Evolutionary conservation across 805 yeast genomes (phyloP).

Genomic region (Zygoascus bituminiphila): DNA sequence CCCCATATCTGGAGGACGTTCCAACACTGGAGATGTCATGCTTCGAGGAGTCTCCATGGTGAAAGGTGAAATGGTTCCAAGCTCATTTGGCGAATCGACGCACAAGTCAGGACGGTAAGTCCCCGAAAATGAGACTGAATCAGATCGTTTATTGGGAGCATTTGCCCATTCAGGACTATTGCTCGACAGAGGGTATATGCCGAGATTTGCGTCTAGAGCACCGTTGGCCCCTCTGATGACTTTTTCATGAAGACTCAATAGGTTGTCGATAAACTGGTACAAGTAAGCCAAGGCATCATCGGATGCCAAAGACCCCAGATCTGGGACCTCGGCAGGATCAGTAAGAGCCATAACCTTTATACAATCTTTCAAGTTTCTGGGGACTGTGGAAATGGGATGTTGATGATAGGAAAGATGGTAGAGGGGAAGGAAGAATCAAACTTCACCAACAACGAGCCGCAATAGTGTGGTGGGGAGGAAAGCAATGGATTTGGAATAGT

Average conservation of each 20-base stretch:
- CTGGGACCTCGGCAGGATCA: constrained; percentile 6
- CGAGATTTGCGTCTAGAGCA: not conserved
- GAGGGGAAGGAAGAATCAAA: too few species aligned
- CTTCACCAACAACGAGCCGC: too few species aligned
- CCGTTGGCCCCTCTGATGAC: not conserved
- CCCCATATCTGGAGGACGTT: not conserved
- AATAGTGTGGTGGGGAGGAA: too few species aligned
- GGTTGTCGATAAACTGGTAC: constrained; percentile 14
- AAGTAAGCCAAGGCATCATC: constrained; percentile 21
- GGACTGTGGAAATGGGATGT: too few species aligned
- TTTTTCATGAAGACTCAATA: constrained; percentile 18
- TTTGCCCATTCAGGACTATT: not conserved
- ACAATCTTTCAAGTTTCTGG: too few species aligned
- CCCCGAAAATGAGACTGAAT: not conserved
- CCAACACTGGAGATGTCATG: not conserved
- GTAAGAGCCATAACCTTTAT: not conserved
- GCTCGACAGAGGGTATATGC: not conserved
- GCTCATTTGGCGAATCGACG: not conserved
- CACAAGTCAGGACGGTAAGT: not conserved
- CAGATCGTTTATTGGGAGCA: not conserved
- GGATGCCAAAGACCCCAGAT: constrained; percentile 10
- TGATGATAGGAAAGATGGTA: too few species aligned
- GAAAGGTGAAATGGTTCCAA: constrained; percentile 1
- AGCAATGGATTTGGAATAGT: too few species aligned
- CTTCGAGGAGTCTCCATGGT: not conserved